These are phyloP conservation scores for Eleusine indica DNA, from an alignment of 176 grass and related monocot species.

Conservation along the genomic window DNA sequence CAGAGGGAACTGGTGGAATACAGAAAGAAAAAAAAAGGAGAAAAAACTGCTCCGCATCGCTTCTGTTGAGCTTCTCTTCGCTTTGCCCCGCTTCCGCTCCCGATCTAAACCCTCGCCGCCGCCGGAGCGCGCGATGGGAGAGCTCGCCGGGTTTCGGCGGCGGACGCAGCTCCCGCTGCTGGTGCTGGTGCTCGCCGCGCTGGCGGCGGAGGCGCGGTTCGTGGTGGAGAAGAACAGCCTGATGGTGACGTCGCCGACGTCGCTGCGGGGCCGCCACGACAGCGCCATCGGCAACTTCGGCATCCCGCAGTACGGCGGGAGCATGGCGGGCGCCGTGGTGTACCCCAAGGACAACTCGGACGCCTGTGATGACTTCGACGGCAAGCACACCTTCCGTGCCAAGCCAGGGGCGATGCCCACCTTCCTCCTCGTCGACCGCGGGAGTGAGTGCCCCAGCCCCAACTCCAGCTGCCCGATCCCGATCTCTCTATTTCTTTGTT, in stretches of 20 bases:
- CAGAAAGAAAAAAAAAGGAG: not conserved
- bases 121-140: slow-evolving; percentile 23
- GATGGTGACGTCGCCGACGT: slow-evolving; percentile 78
- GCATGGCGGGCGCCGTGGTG: slow-evolving; percentile 85
- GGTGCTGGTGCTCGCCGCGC: slow-evolving; percentile 10
- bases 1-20: not conserved
- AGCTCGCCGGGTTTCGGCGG: slow-evolving; percentile 35
- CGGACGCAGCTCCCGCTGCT: not conserved
- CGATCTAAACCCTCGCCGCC: slow-evolving; percentile 41
- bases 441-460: slow-evolving; percentile 49
- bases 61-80: slow-evolving; percentile 6
- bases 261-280: slow-evolving; percentile 70
- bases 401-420: slow-evolving; percentile 83
- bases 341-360: slow-evolving; percentile 73
- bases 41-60: slow-evolving; percentile 16
- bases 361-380: slow-evolving; percentile 64
- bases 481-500: not conserved
- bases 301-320: slow-evolving; percentile 95
- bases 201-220: slow-evolving; percentile 58
- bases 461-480: not conserved
- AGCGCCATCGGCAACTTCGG: slow-evolving; percentile 98
- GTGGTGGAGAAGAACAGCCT: slow-evolving; percentile 99
- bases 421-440: slow-evolving; percentile 94
- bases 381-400: slow-evolving; percentile 60
- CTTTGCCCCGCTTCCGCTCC: slow-evolving; percentile 3